phyloP scores from a whole-genome alignment of 2,329 filamentous ascomycete species.

The Aureobasidium sp. region DNA sequence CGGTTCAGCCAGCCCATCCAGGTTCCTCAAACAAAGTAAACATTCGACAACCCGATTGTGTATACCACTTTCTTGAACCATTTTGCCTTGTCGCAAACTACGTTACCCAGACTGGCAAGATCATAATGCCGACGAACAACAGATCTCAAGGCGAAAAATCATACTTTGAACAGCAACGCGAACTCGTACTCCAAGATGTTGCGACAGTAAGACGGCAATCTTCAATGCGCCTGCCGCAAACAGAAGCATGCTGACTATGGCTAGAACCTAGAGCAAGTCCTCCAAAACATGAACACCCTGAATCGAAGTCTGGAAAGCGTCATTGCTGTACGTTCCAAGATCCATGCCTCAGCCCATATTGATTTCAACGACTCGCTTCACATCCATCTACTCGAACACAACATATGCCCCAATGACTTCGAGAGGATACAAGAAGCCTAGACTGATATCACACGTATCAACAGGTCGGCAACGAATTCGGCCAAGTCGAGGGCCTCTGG shows the following conservation, averaged over 20 bases:
- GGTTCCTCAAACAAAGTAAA: background rate
- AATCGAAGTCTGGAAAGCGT: constrained; percentile 89
- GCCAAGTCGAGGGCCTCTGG: constrained; percentile 95
- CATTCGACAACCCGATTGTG: background rate
- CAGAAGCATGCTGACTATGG: background rate
- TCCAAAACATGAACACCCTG: constrained; percentile 91
- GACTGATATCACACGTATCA: constrained; percentile 23
- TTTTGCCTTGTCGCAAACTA: background rate
- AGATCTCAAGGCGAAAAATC: constrained; percentile 38
- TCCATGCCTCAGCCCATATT: too few species aligned
- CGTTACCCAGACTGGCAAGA: background rate
- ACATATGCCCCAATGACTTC: background rate
- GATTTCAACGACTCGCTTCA: too few species aligned
- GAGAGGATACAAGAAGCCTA: background rate
- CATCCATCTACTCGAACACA: too few species aligned
- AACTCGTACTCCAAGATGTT: constrained; percentile 64
- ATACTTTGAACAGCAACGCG: constrained; percentile 71
- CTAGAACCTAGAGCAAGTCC: constrained; percentile 72
- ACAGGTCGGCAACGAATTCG: constrained; percentile 81
- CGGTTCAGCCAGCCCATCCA: background rate
- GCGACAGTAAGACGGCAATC: constrained; percentile 48
- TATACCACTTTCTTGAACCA: background rate
- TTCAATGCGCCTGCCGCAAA: background rate
- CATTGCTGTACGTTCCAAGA: constrained; percentile 57
- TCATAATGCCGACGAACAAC: constrained; percentile 20